Evolutionary conservation across 2,329 filamentous ascomycete species (phyloP).

Genomic region (Dichotomopilus funicola): DNA sequence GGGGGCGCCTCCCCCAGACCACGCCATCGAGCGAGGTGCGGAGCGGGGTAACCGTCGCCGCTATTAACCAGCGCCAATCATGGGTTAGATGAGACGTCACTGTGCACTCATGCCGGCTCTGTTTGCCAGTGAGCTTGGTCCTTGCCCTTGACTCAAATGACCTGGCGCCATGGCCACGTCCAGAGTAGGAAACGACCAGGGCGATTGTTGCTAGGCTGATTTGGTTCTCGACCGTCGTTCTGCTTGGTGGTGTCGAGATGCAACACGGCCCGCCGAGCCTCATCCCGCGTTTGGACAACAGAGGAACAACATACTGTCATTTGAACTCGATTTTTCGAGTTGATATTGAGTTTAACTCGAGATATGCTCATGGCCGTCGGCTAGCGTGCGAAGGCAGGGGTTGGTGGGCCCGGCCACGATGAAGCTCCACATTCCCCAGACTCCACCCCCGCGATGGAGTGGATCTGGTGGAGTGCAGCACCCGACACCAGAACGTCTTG

Average conservation of each 20-base stretch:
- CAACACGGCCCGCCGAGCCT: background rate
- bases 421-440: slow-evolving; percentile 22
- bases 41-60: slow-evolving; percentile 25
- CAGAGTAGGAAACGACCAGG: background rate
- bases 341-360: slow-evolving; percentile 2
- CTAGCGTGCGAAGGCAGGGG: slow-evolving; percentile 10
- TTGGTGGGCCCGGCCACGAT: slow-evolving; percentile 10
- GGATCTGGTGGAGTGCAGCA: slow-evolving; percentile 19
- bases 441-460: slow-evolving; percentile 18
- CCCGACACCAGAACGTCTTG: background rate
- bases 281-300: too few relatives aligned
- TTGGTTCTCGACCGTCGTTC: background rate
- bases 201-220: background rate
- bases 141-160: slow-evolving; percentile 13
- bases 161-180: slow-evolving; percentile 6
- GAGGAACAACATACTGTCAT: background rate
- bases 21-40: slow-evolving; percentile 1
- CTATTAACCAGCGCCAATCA: slow-evolving; percentile 24
- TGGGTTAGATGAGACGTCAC: slow-evolving; percentile 17
- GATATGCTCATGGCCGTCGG: background rate
- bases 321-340: background rate
- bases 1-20: slow-evolving; percentile 1
- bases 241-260: too few relatives aligned
- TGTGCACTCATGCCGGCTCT: slow-evolving; percentile 12
- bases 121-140: slow-evolving; percentile 4